Percentiles rank a stretch among this genome's conserved stretches.
These are phyloP conservation scores for Candida silvicultrix DNA, from an alignment of 805 yeast genomes.

Conservation along the genomic window DNA sequence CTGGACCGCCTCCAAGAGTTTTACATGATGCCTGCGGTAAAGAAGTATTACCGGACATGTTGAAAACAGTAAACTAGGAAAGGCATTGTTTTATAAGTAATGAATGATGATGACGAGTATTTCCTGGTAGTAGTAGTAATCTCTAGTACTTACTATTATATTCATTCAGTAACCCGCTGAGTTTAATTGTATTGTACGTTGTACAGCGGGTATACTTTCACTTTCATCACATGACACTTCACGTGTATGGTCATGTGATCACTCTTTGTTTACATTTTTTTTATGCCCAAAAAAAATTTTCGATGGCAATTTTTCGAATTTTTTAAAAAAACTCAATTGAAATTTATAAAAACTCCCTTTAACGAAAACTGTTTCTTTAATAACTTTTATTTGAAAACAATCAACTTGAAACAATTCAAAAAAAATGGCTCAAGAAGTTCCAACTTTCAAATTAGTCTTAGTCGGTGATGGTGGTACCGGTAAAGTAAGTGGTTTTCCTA, in stretches of 20 bases:
- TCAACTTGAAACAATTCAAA: constrained; percentile 1
- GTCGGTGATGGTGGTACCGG: constrained; percentile 99
- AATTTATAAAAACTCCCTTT: neutral
- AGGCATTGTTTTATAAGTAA: neutral
- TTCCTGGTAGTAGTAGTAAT: too few species aligned
- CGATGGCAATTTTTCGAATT: constrained; percentile 5
- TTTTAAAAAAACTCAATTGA: neutral
- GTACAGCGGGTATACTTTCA: too few species aligned
- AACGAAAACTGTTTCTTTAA: too few species aligned
- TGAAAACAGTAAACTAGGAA: constrained; percentile 12
- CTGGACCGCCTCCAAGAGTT: constrained; percentile 21
- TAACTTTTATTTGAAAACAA: neutral
- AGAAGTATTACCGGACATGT: constrained; percentile 14
- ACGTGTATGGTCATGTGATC: neutral
- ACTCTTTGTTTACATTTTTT: neutral
- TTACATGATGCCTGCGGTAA: constrained; percentile 9
- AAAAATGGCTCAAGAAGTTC: constrained; percentile 70
- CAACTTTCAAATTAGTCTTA: constrained; percentile 95
- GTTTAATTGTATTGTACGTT: too few species aligned
- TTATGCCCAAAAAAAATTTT: constrained; percentile 4
- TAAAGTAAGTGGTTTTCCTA: constrained; percentile 45
- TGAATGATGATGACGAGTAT: too few species aligned
- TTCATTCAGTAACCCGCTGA: too few species aligned
- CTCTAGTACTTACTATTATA: too few species aligned
- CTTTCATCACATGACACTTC: neutral